Base-by-base conservation (phyloP, 805 yeast genomes). In the Pichia eremophila region DNA sequence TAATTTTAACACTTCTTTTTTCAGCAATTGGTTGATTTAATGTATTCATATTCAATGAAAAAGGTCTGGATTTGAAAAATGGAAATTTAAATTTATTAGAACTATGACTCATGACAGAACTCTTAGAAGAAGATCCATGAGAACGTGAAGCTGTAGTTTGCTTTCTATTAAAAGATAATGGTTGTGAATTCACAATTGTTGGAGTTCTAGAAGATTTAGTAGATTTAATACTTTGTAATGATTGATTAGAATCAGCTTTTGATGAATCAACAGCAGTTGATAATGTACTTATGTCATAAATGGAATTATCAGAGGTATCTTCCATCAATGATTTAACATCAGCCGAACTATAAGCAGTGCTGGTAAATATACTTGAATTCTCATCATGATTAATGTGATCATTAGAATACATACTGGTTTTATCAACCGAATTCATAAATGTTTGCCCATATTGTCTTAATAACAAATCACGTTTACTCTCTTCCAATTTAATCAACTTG, bases 401-500 rank as follows among this genome's bases (percentile, higher is more conserved):
- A 1, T 29, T 38, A 4, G 10, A 19, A 22, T 41, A 5, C 3
- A 35, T 22, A 25, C 27, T 39, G 19, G 9, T 4, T 35, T 18
- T 44, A 39, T 31, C 15, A n/a, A 39, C 15, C 1, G 25, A 11
- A 25, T 17, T 19, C 10, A n/a, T 25, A 1, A 34, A 27, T 10
- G 36, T 35, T 34, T 48, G 54, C 10, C 55, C 62, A 27, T 54
- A 44, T 46, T 63, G 68, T 38, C 57, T 61, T 2, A 52, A n/a
- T 15, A 65, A 46, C 12, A 64, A 46, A 6, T 53, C 28, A 39
- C 55, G 54, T 47, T 61, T 62, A 3, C 57, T 46, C 34, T 59
- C 54, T 41, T 84, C 90, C 43, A 84, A 64, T 51, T 69, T 69
- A 25, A 74, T 53, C 56, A 82, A 74, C 31, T 72, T 77, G 7